Base-by-base conservation (phyloP, 2,329 filamentous ascomycete species). In the Helotiales sp. region DNA sequence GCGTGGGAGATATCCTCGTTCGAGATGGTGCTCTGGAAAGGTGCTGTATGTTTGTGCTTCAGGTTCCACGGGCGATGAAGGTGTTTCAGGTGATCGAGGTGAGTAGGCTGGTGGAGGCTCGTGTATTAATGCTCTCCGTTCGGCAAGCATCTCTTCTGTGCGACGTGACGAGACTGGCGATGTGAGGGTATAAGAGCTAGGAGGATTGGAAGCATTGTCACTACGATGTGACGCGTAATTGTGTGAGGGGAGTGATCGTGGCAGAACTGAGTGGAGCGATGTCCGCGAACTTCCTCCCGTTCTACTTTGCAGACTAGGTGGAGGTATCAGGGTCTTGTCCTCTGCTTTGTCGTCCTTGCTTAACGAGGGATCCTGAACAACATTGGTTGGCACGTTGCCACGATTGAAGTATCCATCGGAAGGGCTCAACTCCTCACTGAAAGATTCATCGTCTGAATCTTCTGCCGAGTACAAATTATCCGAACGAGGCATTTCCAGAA, bases 381-480 rank as follows among this genome's bases (percentile, higher is more conserved):
- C 65, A 29, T 58, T 52, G 47, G 52, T 42, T 19, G 60, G 52
- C 30, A 61, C 55, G 33, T 53, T 52, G n/a, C 50, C 33, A 27
- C 52, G 61, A 54, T 61, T 59, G 57, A 71, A 71, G 57, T 70
- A 70, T 22, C 69, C 68, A 67, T 70, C 63, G 13, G 61, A 57
- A 10, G 69, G 69, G 38, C 61, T 66, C 12, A 71, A 58, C 24
- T 66, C 64, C 22, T 70, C 61, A 55, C 64, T 68, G 50, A 68
- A 65, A 38, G 66, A 68, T 34, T 68, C 65, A 22, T 25, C 44
- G 38, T 67, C 65, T 2, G 59, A 56, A 52, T 64, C 63, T 15
- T 63, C 58, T n/a, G 59, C 54, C 15, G 61, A 63, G 55, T 67
- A 63, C 7, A 67, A 34, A 57, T 67, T 61, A 34, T 70, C 65